phyloP scores from a whole-genome alignment of 2,329 filamentous ascomycete genomes.

The Microcyclospora tardicrescens region DNA sequence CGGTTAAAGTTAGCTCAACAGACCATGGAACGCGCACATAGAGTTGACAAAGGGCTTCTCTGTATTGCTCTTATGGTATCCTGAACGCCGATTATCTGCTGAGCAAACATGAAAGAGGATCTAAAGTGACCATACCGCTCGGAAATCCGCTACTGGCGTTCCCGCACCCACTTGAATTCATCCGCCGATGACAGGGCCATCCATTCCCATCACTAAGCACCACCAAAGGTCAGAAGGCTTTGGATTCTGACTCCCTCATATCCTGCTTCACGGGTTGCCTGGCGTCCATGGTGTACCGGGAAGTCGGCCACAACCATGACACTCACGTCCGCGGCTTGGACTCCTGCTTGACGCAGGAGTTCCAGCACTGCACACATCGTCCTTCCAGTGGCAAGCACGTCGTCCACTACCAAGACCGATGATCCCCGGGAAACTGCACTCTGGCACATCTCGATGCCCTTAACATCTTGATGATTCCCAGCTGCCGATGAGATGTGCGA shows the following conservation, averaged over 20 bases:
- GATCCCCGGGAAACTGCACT: constrained; percentile 28
- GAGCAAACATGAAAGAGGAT: too few species aligned
- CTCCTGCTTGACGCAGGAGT: constrained; percentile 33
- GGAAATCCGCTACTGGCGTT: too few species aligned
- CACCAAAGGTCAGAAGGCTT: constrained; percentile 41
- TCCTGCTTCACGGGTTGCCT: constrained; percentile 32
- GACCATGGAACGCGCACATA: too few species aligned
- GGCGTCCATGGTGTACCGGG: constrained; percentile 40
- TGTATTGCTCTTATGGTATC: too few species aligned
- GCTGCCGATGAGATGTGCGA: constrained; percentile 44
- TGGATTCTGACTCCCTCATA: constrained; percentile 40
- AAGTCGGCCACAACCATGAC: constrained; percentile 46
- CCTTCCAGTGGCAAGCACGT: constrained; percentile 44
- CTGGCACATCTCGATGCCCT: constrained; percentile 36
- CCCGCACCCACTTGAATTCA: too few species aligned
- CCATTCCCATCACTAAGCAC: constrained; percentile 10
- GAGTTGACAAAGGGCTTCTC: too few species aligned
- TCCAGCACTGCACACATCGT: constrained; percentile 42
- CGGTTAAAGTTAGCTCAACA: too few species aligned
- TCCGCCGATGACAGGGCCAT: too few species aligned
- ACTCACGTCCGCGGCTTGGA: constrained; percentile 29
- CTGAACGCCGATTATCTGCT: too few species aligned
- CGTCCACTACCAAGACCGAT: constrained; percentile 45
- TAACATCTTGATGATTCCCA: constrained; percentile 18
- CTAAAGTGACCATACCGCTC: too few species aligned